Conservation (phyloP, 2,329 filamentous ascomycete genomes). For the Phaeophleospora eucalypticola region DNA sequence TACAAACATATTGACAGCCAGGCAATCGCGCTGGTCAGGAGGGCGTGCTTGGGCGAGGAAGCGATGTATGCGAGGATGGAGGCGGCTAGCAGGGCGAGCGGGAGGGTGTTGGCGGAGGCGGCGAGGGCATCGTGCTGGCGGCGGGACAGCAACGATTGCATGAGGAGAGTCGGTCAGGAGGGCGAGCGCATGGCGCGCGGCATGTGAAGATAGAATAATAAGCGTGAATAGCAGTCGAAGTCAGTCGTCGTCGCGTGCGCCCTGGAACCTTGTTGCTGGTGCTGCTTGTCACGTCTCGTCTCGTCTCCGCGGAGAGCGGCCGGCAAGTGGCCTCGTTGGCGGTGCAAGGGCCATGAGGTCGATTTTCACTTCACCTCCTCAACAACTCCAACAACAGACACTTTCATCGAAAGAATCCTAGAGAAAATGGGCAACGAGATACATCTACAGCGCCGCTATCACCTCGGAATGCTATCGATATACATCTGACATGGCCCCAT, state of each 20-base stretch:
- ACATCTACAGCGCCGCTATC: too few relatives aligned
- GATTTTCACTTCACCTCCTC: too few relatives aligned
- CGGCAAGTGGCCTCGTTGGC: too few relatives aligned
- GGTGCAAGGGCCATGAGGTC: too few relatives aligned
- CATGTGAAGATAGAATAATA: background rate
- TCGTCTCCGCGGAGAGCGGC: too few relatives aligned
- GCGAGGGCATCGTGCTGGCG: slow-evolving; percentile 21
- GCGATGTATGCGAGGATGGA: slow-evolving; percentile 19
- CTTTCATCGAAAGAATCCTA: too few relatives aligned
- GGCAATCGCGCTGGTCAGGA: slow-evolving; percentile 41
- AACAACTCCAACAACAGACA: too few relatives aligned
- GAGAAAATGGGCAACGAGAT: too few relatives aligned
- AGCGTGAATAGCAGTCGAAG: background rate
- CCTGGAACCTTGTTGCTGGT: too few relatives aligned
- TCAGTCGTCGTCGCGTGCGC: background rate
- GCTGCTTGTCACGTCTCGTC: too few relatives aligned
- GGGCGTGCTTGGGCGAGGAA: slow-evolving; percentile 19
- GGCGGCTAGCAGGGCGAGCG: slow-evolving; percentile 34
- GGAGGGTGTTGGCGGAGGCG: slow-evolving; percentile 20
- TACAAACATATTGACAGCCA: slow-evolving; percentile 41
- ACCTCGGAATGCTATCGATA: too few relatives aligned
- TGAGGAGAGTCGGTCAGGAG: slow-evolving; percentile 6
- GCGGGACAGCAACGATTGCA: slow-evolving; percentile 24
- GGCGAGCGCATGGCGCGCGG: background rate
- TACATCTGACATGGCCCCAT: too few relatives aligned